phyloP scores from a whole-genome alignment of 129 eudicot species.

The Sambucus nigra region DNA sequence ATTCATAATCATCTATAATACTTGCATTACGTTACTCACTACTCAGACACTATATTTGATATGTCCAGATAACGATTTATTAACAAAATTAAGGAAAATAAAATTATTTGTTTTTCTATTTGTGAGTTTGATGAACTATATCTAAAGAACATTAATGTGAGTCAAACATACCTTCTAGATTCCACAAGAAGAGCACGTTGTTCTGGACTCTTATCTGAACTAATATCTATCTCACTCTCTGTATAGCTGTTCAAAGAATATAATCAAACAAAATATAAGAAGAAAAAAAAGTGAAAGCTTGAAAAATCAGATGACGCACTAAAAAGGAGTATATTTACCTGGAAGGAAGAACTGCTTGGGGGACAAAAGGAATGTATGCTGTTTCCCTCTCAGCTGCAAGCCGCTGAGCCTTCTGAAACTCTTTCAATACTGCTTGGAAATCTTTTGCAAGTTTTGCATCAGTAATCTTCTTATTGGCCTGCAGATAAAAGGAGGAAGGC shows the following conservation, averaged over 20 bases:
- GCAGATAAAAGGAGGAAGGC: conserved; percentile 10
- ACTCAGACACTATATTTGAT: too few species aligned
- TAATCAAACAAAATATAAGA: too few species aligned
- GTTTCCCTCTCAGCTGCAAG: conserved; percentile 92
- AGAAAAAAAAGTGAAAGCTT: not conserved
- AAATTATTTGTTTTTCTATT: not conserved
- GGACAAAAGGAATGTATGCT: conserved; percentile 71
- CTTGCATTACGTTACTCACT: not conserved
- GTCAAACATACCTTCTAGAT: conserved; percentile 51
- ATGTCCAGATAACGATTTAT: not conserved
- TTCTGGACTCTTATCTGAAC: conserved; percentile 49
- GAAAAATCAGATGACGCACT: not conserved
- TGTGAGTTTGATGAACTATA: not conserved
- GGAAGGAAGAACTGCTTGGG: conserved; percentile 62
- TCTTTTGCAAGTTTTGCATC: conserved; percentile 97
- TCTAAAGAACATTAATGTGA: not conserved
- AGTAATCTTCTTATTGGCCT: conserved; percentile 81
- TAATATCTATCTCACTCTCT: conserved; percentile 37
- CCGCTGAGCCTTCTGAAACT: conserved; percentile 88
- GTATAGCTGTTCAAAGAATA: conserved; percentile 40
- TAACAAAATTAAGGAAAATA: too few species aligned
- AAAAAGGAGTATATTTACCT: conserved; percentile 31
- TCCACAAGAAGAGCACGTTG: conserved; percentile 68
- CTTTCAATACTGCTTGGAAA: conserved; percentile 76
- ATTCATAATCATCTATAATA: not conserved